A percentile compares a stretch with the other conserved stretches of the same genome.
Evolutionary conservation across 208 protist species (phyloP).

Genomic region (Giardia muris): DNA sequence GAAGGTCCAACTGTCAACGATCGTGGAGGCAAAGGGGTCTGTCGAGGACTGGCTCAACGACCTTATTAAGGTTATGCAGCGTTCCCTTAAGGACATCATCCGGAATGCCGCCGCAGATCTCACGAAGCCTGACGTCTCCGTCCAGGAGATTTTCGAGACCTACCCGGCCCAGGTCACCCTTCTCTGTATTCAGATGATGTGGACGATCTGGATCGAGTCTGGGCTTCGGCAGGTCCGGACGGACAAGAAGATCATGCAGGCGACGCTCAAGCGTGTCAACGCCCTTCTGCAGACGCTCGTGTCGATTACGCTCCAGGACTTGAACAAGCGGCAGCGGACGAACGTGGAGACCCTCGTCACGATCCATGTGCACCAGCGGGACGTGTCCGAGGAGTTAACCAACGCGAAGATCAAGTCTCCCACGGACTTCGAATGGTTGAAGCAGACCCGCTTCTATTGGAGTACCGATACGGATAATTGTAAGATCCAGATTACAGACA

Average conservation of each 20-base stretch:
- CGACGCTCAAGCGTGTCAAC: slow-evolving; percentile 43
- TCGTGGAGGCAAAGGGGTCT: slow-evolving; percentile 65
- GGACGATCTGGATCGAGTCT: slow-evolving; percentile 74
- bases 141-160: slow-evolving; percentile 63
- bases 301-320: slow-evolving; percentile 25
- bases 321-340: slow-evolving; percentile 37
- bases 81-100: slow-evolving; percentile 57
- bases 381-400: slow-evolving; percentile 50
- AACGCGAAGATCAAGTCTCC: slow-evolving; percentile 34
- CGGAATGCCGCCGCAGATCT: slow-evolving; percentile 54
- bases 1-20: slow-evolving; percentile 60
- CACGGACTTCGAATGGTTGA: slow-evolving; percentile 62
- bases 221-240: slow-evolving; percentile 50
- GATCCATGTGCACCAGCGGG: slow-evolving; percentile 61
- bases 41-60: slow-evolving; percentile 74
- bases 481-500: slow-evolving; percentile 54
- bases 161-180: slow-evolving; percentile 77
- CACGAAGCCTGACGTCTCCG: slow-evolving; percentile 60
- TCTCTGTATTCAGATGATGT: slow-evolving; percentile 78
- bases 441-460: slow-evolving; percentile 63
- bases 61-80: slow-evolving; percentile 66
- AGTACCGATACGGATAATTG: slow-evolving; percentile 48
- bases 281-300: slow-evolving; percentile 13
- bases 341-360: slow-evolving; percentile 62
- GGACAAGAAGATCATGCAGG: slow-evolving; percentile 45